A percentile compares a stretch with the other conserved stretches of the same genome.
These are phyloP conservation scores for Fusarium nanum DNA, from an alignment of 2,329 filamentous ascomycete species.

Conservation along the genomic window DNA sequence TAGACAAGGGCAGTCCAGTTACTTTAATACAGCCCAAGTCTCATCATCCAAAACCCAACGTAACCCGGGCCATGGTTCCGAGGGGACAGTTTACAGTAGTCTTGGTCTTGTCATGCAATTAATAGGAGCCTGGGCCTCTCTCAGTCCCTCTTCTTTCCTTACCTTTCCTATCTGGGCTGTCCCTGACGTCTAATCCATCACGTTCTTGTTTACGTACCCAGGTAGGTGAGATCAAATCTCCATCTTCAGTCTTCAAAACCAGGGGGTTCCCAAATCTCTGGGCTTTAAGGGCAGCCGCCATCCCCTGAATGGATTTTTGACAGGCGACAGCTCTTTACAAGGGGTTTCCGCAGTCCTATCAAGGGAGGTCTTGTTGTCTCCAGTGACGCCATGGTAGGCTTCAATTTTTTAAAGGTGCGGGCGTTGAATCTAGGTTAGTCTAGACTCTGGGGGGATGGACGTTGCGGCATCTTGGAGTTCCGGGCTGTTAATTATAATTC, in stretches of 20 bases:
- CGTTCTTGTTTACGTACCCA: neutral
- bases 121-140: constrained; percentile 19
- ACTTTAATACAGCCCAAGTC: constrained; percentile 35
- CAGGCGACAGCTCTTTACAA: constrained; percentile 39
- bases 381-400: constrained; percentile 30
- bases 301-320: constrained; percentile 35
- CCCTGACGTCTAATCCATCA: constrained; percentile 8
- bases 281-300: constrained; percentile 12
- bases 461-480: constrained; percentile 5
- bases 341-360: constrained; percentile 34
- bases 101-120: constrained; percentile 24
- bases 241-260: constrained; percentile 37
- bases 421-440: constrained; percentile 9
- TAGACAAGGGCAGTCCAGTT: neutral
- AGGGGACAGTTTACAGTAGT: neutral
- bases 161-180: constrained; percentile 9
- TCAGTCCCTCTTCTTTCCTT: constrained; percentile 5
- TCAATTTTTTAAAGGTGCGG: constrained; percentile 23
- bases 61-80: constrained; percentile 8
- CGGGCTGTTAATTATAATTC: neutral
- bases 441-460: neutral
- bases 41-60: constrained; percentile 27
- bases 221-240: constrained; percentile 31
- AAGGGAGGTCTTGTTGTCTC: constrained; percentile 29
- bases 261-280: constrained; percentile 29